A percentile compares a stretch with the other conserved stretches of the same genome.
These are phyloP conservation scores for Erodium texanum DNA, from an alignment of 441 rosid species.

Conservation along the genomic window DNA sequence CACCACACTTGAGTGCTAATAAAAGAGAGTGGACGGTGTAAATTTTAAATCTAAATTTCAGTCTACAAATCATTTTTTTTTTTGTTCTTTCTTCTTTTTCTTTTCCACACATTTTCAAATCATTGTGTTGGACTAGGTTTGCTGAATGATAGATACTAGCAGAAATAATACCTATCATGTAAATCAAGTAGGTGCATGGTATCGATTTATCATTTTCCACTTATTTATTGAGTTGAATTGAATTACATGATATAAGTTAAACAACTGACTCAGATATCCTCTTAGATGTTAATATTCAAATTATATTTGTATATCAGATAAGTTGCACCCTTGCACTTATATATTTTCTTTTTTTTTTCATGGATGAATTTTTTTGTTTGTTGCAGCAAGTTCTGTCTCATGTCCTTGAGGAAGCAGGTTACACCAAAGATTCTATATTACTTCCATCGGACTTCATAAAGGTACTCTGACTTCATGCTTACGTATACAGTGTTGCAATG, in stretches of 20 bases:
- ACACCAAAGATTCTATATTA: conserved; percentile 26
- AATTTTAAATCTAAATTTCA: background rate
- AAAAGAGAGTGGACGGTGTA: background rate
- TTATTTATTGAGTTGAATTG: background rate
- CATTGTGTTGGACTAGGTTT: background rate
- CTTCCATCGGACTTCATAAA: conserved; percentile 30
- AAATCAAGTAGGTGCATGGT: background rate
- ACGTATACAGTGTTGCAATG: background rate
- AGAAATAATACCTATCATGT: background rate
- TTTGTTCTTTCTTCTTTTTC: background rate
- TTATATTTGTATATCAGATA: background rate
- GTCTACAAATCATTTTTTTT: background rate
- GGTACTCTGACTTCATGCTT: conserved; percentile 17
- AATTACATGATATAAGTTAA: background rate
- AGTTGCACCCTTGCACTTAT: background rate
- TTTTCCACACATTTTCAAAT: background rate
- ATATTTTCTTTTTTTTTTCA: background rate
- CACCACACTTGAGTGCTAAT: background rate
- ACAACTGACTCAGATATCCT: background rate
- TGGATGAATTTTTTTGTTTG: conserved; percentile 2
- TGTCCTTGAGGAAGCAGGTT: conserved; percentile 38
- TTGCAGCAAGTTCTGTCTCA: conserved; percentile 34
- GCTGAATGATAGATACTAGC: background rate
- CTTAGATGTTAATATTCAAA: background rate
- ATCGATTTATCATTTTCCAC: background rate